Evolutionary conservation across 306 rosid species (phyloP).

Genomic region (Lathyrus aphaca): DNA sequence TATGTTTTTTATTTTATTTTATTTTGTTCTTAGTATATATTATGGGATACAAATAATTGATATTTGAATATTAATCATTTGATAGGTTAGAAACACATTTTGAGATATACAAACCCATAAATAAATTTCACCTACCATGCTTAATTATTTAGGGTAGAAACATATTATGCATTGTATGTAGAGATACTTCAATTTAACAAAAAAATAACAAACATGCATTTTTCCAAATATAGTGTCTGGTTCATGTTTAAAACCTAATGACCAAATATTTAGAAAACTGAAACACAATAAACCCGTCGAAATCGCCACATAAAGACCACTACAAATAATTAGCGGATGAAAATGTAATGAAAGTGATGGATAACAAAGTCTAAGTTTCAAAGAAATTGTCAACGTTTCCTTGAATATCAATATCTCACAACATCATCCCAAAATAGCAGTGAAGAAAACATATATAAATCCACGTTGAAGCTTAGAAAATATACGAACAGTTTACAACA

Average conservation of each 20-base stretch:
- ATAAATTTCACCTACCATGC: too few relatives aligned
- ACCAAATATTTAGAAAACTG: background rate
- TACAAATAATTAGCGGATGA: slow-evolving; percentile 32
- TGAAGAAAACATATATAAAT: slow-evolving; percentile 1
- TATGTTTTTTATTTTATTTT: too few relatives aligned
- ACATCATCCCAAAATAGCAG: slow-evolving; percentile 19
- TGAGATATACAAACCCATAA: too few relatives aligned
- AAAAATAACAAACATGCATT: too few relatives aligned
- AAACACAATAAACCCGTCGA: background rate
- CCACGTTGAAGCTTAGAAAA: background rate
- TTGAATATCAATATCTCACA: slow-evolving; percentile 34
- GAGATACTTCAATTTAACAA: too few relatives aligned
- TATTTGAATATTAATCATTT: too few relatives aligned
- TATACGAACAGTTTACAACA: background rate
- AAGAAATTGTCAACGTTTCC: slow-evolving; percentile 33
- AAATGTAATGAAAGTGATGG: slow-evolving; percentile 13
- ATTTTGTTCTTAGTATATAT: too few relatives aligned
- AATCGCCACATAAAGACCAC: background rate
- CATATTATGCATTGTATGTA: too few relatives aligned
- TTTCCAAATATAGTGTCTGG: background rate
- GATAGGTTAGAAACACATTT: too few relatives aligned
- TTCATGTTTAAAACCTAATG: background rate
- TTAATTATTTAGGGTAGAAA: too few relatives aligned
- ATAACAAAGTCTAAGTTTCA: background rate
- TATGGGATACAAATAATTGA: too few relatives aligned